Evolutionary conservation across 371 early-diverging fungal genomes (phyloP).

Genomic region (Syncephalastrum contaminatum): DNA sequence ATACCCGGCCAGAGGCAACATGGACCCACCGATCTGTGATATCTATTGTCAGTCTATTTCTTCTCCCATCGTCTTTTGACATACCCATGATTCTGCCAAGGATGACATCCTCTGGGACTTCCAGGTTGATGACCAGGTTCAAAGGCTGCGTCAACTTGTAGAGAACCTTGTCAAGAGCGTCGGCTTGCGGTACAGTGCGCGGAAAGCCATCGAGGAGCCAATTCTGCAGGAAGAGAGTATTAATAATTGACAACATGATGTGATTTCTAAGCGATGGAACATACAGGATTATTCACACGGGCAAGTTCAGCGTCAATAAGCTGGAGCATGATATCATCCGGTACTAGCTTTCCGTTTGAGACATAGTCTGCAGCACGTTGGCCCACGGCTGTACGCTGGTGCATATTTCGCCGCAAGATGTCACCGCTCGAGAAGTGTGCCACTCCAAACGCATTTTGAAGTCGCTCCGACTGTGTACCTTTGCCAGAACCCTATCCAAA

Average conservation of each 20-base stretch:
- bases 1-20: slow-evolving; percentile 89
- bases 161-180: slow-evolving; percentile 70
- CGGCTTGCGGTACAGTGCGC: slow-evolving; percentile 86
- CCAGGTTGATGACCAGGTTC: slow-evolving; percentile 85
- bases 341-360: slow-evolving; percentile 65
- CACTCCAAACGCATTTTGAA: slow-evolving; percentile 68
- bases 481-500: slow-evolving; percentile 75
- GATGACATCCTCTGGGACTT: slow-evolving; percentile 91
- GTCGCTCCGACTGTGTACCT: slow-evolving; percentile 84
- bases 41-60: background rate
- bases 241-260: too few species aligned
- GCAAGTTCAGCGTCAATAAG: slow-evolving; percentile 73
- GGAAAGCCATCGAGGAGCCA: slow-evolving; percentile 98
- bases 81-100: slow-evolving; percentile 84
- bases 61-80: background rate
- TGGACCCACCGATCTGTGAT: slow-evolving; percentile 90
- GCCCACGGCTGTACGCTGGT: slow-evolving; percentile 66
- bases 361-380: slow-evolving; percentile 56
- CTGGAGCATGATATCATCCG: slow-evolving; percentile 76
- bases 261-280: slow-evolving; percentile 4
- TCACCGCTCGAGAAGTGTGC: slow-evolving; percentile 81
- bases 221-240: slow-evolving; percentile 29
- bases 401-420: slow-evolving; percentile 77
- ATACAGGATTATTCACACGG: slow-evolving; percentile 43
- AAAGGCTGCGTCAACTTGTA: slow-evolving; percentile 57